Conservation (phyloP, 768 basidiomycete species). For the Suillus occidentalis region DNA sequence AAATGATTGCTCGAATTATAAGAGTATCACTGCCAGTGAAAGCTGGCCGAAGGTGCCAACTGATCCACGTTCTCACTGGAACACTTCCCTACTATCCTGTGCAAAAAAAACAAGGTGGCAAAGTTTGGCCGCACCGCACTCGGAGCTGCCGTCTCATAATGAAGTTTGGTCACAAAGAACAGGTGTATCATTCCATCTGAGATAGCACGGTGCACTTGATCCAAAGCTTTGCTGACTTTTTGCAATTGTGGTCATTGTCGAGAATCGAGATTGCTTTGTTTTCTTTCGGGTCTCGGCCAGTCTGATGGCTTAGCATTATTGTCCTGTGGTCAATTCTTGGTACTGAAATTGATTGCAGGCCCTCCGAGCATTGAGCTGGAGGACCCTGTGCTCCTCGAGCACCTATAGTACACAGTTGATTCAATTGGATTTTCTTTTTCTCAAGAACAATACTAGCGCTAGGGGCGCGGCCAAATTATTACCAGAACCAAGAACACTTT, state of each 20-base stretch:
- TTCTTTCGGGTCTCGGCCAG: too few relatives aligned
- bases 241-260: constrained; percentile 42
- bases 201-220: not conserved
- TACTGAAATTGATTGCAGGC: too few relatives aligned
- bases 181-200: constrained; percentile 44
- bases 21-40: not conserved
- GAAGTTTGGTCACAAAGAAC: constrained; percentile 70
- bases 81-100: constrained; percentile 32
- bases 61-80: constrained; percentile 33
- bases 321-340: too few relatives aligned
- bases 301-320: too few relatives aligned
- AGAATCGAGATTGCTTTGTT: too few relatives aligned
- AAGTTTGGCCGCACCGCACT: constrained; percentile 47
- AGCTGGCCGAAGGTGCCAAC: constrained; percentile 1
- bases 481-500: too few relatives aligned
- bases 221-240: constrained; percentile 70
- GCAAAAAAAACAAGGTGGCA: constrained; percentile 47
- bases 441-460: too few relatives aligned
- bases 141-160: constrained; percentile 40
- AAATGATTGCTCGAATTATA: not conserved
- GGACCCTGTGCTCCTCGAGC: too few relatives aligned
- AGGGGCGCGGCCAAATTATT: too few relatives aligned
- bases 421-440: too few relatives aligned
- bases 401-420: too few relatives aligned
- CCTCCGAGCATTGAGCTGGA: too few relatives aligned